Percentiles rank a stretch among this genome's conserved stretches.
Evolutionary conservation across 2,329 filamentous ascomycete species (phyloP).

Genomic region (Ophiocordyceps sinensis): DNA sequence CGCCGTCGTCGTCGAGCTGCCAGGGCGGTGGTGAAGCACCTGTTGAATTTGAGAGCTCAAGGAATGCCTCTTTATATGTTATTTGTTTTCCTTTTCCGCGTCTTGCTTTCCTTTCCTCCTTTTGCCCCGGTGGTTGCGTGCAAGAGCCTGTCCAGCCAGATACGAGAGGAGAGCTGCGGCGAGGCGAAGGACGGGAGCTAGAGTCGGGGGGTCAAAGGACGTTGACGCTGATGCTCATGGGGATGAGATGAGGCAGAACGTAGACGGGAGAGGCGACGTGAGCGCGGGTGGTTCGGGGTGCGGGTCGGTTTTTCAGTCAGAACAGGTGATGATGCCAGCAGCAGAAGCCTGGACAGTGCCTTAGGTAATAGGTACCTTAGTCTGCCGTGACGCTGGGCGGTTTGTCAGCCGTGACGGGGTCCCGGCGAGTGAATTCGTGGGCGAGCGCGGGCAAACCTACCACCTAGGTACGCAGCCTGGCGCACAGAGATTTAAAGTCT

Average conservation of each 20-base stretch:
- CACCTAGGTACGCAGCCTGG: constrained; percentile 2
- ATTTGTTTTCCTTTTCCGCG: too few species aligned
- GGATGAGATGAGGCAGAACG: neutral
- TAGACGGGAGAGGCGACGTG: neutral
- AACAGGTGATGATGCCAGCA: constrained; percentile 2
- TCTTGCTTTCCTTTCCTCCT: too few species aligned
- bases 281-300: neutral
- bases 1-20: neutral
- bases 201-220: too few species aligned
- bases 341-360: constrained; percentile 1
- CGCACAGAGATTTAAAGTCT: neutral
- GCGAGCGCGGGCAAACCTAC: neutral
- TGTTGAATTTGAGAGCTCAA: too few species aligned
- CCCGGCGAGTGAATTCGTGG: neutral
- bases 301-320: neutral
- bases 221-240: neutral
- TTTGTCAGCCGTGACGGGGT: neutral
- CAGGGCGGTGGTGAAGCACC: neutral
- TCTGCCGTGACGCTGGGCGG: too few species aligned
- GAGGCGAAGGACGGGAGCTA: too few species aligned
- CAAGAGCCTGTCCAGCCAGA: too few species aligned
- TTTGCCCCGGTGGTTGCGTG: too few species aligned
- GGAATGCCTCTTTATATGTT: too few species aligned
- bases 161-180: too few species aligned
- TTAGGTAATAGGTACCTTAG: neutral